Base-by-base conservation (phyloP, 148 eudicot species). In the Linanthus parryae region DNA sequence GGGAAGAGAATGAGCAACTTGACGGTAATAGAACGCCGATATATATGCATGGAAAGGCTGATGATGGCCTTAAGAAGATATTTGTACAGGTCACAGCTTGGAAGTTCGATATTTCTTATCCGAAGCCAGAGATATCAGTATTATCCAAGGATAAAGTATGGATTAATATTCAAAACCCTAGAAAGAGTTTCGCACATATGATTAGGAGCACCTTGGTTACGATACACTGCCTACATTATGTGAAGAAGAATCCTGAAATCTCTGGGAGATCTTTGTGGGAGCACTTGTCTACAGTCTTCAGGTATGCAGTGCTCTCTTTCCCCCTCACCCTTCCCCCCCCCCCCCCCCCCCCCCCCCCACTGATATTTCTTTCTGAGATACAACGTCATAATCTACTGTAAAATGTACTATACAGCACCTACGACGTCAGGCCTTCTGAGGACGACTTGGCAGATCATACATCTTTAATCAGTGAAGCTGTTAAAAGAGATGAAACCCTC, bases 81-180 rank as follows among this genome's bases (percentile, higher is more conserved):
- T 81, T 58, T 44, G 68, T 72, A 70, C 79, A 70, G 38, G 95
- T 86, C 44, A 65, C 33, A 37, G 89, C 95, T 10, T 91, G 95
- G 98, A 91, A 67, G 54, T 85, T 80, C 56, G 85, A 85, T 66
- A 50, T 80, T 30, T 71, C 78, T 3, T 52, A 54, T 24, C 18
- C 36, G 47, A 74, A 58, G 57, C 86, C 88, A 1, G 85, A 73
- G 69, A 74, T 85, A 41, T 81, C 71, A 4, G 98, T 86, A 45
- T 74, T 86, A 20, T 68, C 75, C 1, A 74, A 62, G 55, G 78
- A 79, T 8, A 75, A 83, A 20, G 39, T 69, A 34, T 91, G 98
- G 98, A 75, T 86, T 52, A 81, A 75, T 55, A 81, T 91, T 56
- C 72, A 76, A 45, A 81, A 79, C 43, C 84, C 95, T 16, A 76